Percentiles rank a stretch among this genome's conserved stretches.
These are phyloP conservation scores for Kazachstania kunashirensis DNA, from an alignment of 805 yeast genomes.

Conservation along the genomic window DNA sequence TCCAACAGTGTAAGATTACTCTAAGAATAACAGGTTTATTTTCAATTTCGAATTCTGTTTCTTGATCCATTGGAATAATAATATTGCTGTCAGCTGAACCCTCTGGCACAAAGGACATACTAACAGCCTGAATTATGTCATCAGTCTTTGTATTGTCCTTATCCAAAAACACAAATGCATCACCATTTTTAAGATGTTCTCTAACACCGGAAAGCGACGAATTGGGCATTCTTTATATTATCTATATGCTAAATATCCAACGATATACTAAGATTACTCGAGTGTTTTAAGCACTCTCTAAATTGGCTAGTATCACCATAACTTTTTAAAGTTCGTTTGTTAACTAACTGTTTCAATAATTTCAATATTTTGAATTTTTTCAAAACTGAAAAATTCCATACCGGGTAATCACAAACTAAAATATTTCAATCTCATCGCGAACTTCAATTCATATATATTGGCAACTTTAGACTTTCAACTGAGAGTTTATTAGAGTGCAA, in stretches of 20 bases:
- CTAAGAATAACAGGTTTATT: constrained; percentile 41
- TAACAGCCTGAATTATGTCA: constrained; percentile 32
- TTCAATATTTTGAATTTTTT: too few relatives aligned
- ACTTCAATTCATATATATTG: too few relatives aligned
- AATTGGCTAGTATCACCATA: too few relatives aligned
- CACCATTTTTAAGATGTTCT: constrained; percentile 13
- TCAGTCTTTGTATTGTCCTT: constrained; percentile 20
- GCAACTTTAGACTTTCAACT: too few relatives aligned
- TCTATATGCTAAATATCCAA: too few relatives aligned
- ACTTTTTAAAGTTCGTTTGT: too few relatives aligned
- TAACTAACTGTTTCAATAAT: too few relatives aligned
- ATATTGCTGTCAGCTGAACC: constrained; percentile 9
- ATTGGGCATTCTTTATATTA: constrained; percentile 5
- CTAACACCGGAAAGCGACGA: constrained; percentile 10
- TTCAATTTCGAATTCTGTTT: constrained; percentile 50
- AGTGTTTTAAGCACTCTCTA: too few relatives aligned
- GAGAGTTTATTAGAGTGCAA: not conserved
- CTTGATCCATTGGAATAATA: constrained; percentile 33
- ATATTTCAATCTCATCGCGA: too few relatives aligned
- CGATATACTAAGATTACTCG: too few relatives aligned
- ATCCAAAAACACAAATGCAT: constrained; percentile 12
- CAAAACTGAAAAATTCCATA: too few relatives aligned
- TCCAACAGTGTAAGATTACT: constrained; percentile 70
- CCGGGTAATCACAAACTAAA: too few relatives aligned
- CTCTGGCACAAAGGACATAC: constrained; percentile 15